Conservation (phyloP, 2,329 filamentous ascomycete genomes). For the Cercospora sp. region DNA sequence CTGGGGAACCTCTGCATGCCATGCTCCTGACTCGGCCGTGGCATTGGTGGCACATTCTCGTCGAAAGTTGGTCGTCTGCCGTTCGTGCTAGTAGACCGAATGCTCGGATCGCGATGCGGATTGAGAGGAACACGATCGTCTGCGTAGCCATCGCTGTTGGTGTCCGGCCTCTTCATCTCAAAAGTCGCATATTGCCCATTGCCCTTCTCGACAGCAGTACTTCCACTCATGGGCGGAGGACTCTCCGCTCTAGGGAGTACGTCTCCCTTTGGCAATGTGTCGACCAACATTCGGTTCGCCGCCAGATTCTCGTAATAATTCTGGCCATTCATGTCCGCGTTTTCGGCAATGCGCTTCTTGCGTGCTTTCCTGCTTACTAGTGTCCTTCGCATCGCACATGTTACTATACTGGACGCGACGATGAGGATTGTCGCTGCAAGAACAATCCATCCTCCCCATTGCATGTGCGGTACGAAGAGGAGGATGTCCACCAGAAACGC, state of each 20-base stretch:
- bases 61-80: slow-evolving; percentile 40
- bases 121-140: slow-evolving; percentile 74
- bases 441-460: slow-evolving; percentile 93
- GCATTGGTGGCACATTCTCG: slow-evolving; percentile 45
- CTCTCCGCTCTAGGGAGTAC: slow-evolving; percentile 53
- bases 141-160: slow-evolving; percentile 34
- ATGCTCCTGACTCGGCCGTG: slow-evolving; percentile 32
- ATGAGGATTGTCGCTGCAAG: slow-evolving; percentile 85
- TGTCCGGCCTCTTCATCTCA: slow-evolving; percentile 60
- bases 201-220: slow-evolving; percentile 59
- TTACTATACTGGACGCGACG: slow-evolving; percentile 76
- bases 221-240: slow-evolving; percentile 53
- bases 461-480: slow-evolving; percentile 88
- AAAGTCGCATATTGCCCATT: slow-evolving; percentile 62
- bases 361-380: slow-evolving; percentile 89
- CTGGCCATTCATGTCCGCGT: slow-evolving; percentile 95
- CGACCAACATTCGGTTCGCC: slow-evolving; percentile 44
- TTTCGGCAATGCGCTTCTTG: slow-evolving; percentile 86
- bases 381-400: slow-evolving; percentile 91
- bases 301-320: slow-evolving; percentile 70
- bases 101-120: slow-evolving; percentile 58
- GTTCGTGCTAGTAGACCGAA: slow-evolving; percentile 44
- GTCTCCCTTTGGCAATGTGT: slow-evolving; percentile 28
- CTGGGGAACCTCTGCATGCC: slow-evolving; percentile 42
- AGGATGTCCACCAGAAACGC: slow-evolving; percentile 93